Base-by-base conservation (phyloP, 352 stramenopile species). In the Pythium brachiatum region DNA sequence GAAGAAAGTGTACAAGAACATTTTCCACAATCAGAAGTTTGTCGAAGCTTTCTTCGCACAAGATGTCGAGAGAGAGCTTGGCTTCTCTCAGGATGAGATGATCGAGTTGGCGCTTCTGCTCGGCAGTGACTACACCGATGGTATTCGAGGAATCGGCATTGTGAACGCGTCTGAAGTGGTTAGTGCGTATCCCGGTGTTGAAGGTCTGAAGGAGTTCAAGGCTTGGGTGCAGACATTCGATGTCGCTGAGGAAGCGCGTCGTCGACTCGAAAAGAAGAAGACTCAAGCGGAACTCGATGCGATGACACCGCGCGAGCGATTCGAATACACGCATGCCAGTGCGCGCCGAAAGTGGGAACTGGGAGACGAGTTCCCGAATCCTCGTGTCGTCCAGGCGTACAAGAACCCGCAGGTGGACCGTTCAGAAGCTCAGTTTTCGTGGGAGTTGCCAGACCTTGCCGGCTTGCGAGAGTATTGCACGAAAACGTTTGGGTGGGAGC, bases 21-120 rank as follows among this genome's bases (percentile, higher is more conserved):
- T 99, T 68, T 99, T 99, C 64, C 94, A 99, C 60, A 94, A 99
- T 61, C 86, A 98, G 57, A 99, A 99, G 67, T 99, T 97, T 73
- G 97, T 99, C 11, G 97, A 99, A 79, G 96, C 89, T 2, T 99
- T 99, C 73, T 89, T 85, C 36, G 88, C 93, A 7, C 67, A 82
- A 20, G 97, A 99, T 67, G 89, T 98, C 20, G 67, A 97, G 63
- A 76, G 75, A 27, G 96, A 99, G 62, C 74, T 99, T 43, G 92
- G 88, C 5, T 90, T 99, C 25, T 86, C 82, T 18, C 90, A 90
- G 32, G 84, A 98, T 38, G 83, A 97, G 48, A 83, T 99, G 27
- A 94, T 97, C 44, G 75, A 88, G 7, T 61, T 97, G 3, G 91
- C 96, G 1, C 80, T 99, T 62, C 74, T 99, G 3, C 71, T 99